phyloP scores from a whole-genome alignment of 2,329 filamentous ascomycete genomes.

The Ophiostoma ips region DNA sequence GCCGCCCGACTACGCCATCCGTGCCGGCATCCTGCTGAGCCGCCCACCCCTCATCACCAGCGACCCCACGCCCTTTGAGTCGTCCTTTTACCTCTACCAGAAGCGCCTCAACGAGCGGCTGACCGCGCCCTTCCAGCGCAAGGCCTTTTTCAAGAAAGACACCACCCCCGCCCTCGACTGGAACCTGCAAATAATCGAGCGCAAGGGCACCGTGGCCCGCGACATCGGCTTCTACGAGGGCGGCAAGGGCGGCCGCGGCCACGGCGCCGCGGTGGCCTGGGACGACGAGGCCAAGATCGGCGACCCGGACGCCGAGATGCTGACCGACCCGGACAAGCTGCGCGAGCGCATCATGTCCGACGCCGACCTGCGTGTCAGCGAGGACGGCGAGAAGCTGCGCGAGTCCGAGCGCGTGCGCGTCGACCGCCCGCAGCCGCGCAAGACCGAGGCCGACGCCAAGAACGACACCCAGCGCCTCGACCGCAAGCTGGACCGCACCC shows the following conservation, averaged over 20 bases:
- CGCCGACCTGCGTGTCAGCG: conserved; percentile 49
- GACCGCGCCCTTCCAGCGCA: conserved; percentile 70
- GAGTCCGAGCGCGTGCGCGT: conserved; percentile 50
- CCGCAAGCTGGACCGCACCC: conserved; percentile 57
- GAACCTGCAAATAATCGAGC: conserved; percentile 70
- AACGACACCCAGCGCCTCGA: conserved; percentile 59
- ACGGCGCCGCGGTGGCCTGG: conserved; percentile 51
- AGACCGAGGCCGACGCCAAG: conserved; percentile 60
- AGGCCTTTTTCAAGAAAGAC: conserved; percentile 90
- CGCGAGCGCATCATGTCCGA: conserved; percentile 60
- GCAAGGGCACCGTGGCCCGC: conserved; percentile 57
- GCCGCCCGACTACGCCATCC: conserved; percentile 31
- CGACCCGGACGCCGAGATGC: conserved; percentile 39
- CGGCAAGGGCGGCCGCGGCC: conserved; percentile 16
- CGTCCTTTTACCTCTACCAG: conserved; percentile 92
- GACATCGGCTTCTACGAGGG: conserved; percentile 75
- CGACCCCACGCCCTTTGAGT: conserved; percentile 74
- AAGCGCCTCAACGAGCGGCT: conserved; percentile 90
- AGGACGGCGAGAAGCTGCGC: conserved; percentile 45
- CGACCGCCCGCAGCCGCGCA: conserved; percentile 54
- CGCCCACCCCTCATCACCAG: conserved; percentile 80
- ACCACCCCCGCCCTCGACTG: conserved; percentile 77
- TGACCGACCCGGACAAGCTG: conserved; percentile 42
- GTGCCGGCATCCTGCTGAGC: conserved; percentile 65
- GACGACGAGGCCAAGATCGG: conserved; percentile 80